Percentiles rank a stretch among this genome's conserved stretches.
Evolutionary conservation across 257 asterid genomes (phyloP).

Genomic region (Fraxinus americana): DNA sequence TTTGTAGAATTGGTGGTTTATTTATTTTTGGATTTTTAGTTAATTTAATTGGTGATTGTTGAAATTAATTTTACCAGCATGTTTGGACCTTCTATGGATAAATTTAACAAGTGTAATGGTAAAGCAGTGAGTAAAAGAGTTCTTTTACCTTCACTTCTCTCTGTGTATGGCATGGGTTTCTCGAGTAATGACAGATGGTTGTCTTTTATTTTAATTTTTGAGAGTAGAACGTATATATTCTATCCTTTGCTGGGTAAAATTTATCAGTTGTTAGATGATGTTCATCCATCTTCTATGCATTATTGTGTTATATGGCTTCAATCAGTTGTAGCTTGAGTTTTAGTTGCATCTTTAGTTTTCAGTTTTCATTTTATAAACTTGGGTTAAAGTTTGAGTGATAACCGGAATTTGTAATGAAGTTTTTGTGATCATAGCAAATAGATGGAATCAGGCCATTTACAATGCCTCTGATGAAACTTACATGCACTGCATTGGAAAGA

Average conservation of each 20-base stretch:
- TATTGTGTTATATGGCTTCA: neutral
- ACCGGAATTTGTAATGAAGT: conserved; percentile 17
- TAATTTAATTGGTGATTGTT: neutral
- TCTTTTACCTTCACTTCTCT: neutral
- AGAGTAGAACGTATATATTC: neutral
- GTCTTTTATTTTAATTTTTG: neutral
- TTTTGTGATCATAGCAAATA: conserved; percentile 48
- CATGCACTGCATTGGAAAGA: conserved; percentile 94
- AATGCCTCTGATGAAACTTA: conserved; percentile 93
- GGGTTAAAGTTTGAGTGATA: conserved; percentile 18
- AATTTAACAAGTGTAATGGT: neutral
- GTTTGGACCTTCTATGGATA: neutral
- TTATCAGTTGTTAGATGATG: neutral
- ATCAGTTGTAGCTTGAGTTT: neutral
- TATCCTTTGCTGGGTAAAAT: neutral
- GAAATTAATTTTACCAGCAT: neutral
- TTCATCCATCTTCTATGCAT: neutral
- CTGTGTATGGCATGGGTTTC: neutral
- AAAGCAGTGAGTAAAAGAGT: neutral
- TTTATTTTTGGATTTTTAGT: neutral
- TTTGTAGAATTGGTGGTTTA: neutral
- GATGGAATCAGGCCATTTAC: conserved; percentile 97
- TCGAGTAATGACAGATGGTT: neutral
- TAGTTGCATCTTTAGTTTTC: conserved; percentile 10
- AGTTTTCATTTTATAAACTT: no score